Percentiles rank a stretch among this genome's conserved stretches.
phyloP scores from a whole-genome alignment of 2,329 filamentous ascomycete species.

The Tolypocladium amazonense region DNA sequence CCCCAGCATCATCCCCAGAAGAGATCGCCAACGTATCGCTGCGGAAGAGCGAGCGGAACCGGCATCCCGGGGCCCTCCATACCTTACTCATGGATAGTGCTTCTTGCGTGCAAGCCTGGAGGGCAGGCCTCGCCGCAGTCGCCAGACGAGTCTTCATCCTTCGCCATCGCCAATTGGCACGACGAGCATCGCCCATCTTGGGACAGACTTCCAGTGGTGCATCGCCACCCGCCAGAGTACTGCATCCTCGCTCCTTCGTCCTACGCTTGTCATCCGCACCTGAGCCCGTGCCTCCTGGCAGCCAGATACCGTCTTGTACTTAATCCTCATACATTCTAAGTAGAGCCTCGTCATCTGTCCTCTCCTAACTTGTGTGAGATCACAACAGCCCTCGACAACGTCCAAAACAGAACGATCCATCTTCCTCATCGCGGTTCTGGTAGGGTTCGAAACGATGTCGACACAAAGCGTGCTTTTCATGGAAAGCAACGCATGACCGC shows the following conservation, averaged over 20 bases:
- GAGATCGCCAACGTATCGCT: background rate
- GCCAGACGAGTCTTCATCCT: background rate
- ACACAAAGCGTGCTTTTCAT: background rate
- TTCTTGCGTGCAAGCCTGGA: background rate
- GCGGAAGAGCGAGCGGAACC: background rate
- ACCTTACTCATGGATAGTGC: background rate
- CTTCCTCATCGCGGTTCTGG: background rate
- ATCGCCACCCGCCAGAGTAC: conserved; percentile 1
- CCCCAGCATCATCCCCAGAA: background rate
- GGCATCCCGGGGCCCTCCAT: background rate
- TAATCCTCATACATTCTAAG: conserved; percentile 7
- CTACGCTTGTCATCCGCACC: conserved; percentile 4
- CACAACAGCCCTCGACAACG: background rate
- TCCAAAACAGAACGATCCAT: background rate
- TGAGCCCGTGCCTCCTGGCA: conserved; percentile 4
- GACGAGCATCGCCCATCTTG: conserved; percentile 27
- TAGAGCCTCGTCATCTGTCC: conserved; percentile 3
- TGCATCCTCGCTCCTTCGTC: conserved; percentile 1
- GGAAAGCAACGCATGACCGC: background rate
- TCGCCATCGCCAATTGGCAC: background rate
- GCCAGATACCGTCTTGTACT: conserved; percentile 5
- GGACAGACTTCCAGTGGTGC: conserved; percentile 18
- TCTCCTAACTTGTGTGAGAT: conserved; percentile 2
- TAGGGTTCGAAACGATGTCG: background rate
- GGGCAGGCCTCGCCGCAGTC: background rate